A percentile compares a stretch with the other conserved stretches of the same genome.
Evolutionary conservation across 371 early-diverging fungal species (phyloP).

Genomic region (Mortierella sp.): DNA sequence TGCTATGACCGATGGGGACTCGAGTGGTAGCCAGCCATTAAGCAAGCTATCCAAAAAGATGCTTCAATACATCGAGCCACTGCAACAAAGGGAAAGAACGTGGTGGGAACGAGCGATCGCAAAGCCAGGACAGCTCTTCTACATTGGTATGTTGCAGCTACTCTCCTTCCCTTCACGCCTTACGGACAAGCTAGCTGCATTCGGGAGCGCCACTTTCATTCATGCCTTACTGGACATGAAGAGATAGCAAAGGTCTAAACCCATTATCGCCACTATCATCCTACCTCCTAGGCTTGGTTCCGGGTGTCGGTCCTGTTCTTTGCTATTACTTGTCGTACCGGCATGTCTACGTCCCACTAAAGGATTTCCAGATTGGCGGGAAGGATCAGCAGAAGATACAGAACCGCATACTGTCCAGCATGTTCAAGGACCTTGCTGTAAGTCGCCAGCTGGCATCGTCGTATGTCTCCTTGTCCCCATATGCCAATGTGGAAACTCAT

Average conservation of each 20-base stretch:
- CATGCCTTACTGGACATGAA: too few relatives aligned
- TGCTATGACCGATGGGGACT: too few relatives aligned
- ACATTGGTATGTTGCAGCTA: background rate
- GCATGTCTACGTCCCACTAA: background rate
- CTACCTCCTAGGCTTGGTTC: conserved; percentile 1
- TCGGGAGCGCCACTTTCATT: too few relatives aligned
- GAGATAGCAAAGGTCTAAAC: background rate
- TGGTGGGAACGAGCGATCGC: background rate
- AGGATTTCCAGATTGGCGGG: background rate
- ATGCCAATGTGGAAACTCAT: background rate
- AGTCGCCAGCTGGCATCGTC: background rate
- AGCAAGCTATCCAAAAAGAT: too few relatives aligned
- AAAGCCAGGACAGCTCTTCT: background rate
- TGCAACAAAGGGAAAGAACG: background rate
- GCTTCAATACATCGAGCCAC: background rate
- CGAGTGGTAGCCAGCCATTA: too few relatives aligned
- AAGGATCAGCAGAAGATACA: background rate
- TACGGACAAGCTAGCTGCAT: too few relatives aligned
- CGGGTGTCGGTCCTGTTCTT: background rate
- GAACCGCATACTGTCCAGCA: background rate
- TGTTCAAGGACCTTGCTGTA: conserved; percentile 2
- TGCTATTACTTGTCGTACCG: conserved; percentile 4
- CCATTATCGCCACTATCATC: background rate
- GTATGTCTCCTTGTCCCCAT: too few relatives aligned
- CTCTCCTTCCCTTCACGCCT: too few relatives aligned